Evolutionary conservation across 768 basidiomycete genomes (phyloP).

Genomic region (Mycena floridula): DNA sequence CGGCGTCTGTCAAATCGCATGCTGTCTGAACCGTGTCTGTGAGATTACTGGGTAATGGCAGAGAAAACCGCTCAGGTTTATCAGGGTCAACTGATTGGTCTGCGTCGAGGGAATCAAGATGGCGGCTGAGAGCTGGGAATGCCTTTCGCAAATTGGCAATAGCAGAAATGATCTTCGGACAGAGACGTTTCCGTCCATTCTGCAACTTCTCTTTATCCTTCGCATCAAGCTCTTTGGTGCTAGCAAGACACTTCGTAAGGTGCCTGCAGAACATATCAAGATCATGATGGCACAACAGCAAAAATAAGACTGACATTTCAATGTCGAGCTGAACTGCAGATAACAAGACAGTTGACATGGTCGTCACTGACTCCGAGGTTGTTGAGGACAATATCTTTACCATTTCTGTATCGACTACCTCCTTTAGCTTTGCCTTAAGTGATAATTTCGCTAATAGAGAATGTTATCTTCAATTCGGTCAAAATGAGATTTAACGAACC

Average conservation of each 20-base stretch:
- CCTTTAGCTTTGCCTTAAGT: neutral
- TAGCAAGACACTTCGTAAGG: too few relatives aligned
- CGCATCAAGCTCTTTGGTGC: too few relatives aligned
- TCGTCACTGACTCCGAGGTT: neutral
- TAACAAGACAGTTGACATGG: neutral
- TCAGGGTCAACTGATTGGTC: conserved; percentile 8
- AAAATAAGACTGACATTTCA: neutral
- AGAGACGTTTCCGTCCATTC: too few relatives aligned
- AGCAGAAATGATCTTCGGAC: too few relatives aligned
- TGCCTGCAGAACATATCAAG: too few relatives aligned
- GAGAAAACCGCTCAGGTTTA: conserved; percentile 6
- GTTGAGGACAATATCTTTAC: neutral
- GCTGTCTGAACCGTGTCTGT: neutral
- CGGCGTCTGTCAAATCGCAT: conserved; percentile 5
- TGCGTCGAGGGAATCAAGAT: neutral
- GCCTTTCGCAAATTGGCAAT: neutral
- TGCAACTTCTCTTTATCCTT: too few relatives aligned
- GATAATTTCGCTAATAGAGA: neutral
- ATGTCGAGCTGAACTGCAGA: neutral
- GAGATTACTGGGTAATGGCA: conserved; percentile 14
- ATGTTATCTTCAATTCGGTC: neutral
- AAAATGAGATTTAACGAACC: neutral
- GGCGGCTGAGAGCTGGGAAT: neutral
- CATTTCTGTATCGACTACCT: neutral
- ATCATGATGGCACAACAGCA: too few relatives aligned